Base-by-base conservation (phyloP, 148 eudicot genomes). In the Arctostaphylos glauca region DNA sequence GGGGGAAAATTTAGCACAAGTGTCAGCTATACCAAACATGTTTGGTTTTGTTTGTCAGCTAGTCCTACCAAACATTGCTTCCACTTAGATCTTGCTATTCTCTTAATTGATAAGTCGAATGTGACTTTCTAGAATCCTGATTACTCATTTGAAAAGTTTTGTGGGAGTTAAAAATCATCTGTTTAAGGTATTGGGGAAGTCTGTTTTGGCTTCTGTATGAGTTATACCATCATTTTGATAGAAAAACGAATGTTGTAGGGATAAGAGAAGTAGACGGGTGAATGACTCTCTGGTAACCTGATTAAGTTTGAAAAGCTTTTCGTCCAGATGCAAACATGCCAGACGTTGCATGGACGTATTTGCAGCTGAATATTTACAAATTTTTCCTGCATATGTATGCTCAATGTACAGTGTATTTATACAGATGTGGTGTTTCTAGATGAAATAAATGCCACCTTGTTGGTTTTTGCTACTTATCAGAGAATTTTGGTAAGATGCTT, bases 321-420 rank as follows among this genome's bases (percentile, higher is more conserved):
- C 16, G 18, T 67, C 46, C 14, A 1, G 72, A 31, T 31, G 44
- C 72, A 67, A 13, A 67, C 72, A 9, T 15, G 12, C 72, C 25
- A 23, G 72, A 67, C 9, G 14, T 67, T 67, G 72, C 7, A 31
- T 67, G 72, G 25, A 31, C 18, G 12, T 38, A 67, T 67, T 25
- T 67, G 16, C 72, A 67, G 31, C 68, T 62, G 68, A n/a, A 62
- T 59, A 59, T 62, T n/a, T 21, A 62, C 68, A n/a, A 25, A n/a
- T 62, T n/a, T 62, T 62, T 67, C 72, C 6, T 9, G 72, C 43
- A 67, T 23, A 67, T 67, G 25, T 23, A 43, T 67, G 44, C 5
- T 25, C 44, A 67, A 31, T 31, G 31, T 53, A 76, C 21, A 23
- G 52, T 53, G 16, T 15, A 43, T 43, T 53, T 76, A 5, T 53